Base-by-base conservation (phyloP, 2,329 filamentous ascomycete species). In the Fusarium solani-melongenae region DNA sequence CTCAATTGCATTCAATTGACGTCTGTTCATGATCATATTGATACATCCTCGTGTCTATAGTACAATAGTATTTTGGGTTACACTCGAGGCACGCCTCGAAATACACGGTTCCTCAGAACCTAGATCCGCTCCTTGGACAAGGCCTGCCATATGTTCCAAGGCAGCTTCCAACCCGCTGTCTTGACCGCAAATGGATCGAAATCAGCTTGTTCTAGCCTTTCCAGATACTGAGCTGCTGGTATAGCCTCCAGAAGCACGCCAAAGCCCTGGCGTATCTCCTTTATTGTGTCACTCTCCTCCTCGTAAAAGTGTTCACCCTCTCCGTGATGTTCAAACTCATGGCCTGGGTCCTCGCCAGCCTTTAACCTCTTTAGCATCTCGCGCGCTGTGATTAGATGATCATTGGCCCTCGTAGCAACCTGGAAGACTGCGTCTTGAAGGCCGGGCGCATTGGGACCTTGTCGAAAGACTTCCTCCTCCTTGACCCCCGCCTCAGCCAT, bases 381-480 rank as follows among this genome's bases (percentile, higher is more conserved):
- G 67, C 95, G 88, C 2, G 93, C 96, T 0, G 96, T 98, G 75
- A 98, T 97, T 36, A 99, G 86, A 82, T 99, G 96, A 81, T 99
- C 96, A 79, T 97, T 97, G 8, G 96, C 96, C 39, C 96, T 90
- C 0, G 96, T 99, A 0, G 96, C 96, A 15, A 99, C 94, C 5
- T 91, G 89, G 82, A 98, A 99, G 1, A 98, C 91, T 5, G 95
- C 96, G 82, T 99, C 96, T 69, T 93, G 91, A 20, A 98, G 86
- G 0, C 95, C 95, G 0, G 90, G 87, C 0, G 96, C 96, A n/a
- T 90, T 84, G 0, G 93, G 91, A 0, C 95, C 96, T 46, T 91
- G 88, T 10, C 96, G 89, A 68, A 97, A 93, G 0, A 99, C 92
- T 49, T 98, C 94, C 80, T 99, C 96, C 81, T 98, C 96, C 61